phyloP scores from a whole-genome alignment of 2,329 filamentous ascomycete genomes.

The Scleromitrula shiraiana region DNA sequence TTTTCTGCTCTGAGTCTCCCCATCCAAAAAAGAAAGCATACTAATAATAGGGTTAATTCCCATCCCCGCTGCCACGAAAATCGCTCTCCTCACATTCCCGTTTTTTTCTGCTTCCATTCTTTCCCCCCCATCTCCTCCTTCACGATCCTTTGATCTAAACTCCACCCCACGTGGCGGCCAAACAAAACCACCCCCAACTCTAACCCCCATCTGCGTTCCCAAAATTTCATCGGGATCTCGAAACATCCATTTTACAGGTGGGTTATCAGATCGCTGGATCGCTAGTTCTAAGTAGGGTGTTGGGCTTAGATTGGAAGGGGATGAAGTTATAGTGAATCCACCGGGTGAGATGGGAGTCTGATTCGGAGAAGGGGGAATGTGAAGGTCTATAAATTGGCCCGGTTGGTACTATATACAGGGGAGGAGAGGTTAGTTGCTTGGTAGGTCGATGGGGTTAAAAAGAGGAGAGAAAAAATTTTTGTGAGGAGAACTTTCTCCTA shows the following conservation, averaged over 20 bases:
- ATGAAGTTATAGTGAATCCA: not conserved
- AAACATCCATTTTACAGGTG: conserved; percentile 73
- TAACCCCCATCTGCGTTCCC: conserved; percentile 51
- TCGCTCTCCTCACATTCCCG: conserved; percentile 43
- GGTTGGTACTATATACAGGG: not conserved
- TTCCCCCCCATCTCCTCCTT: not conserved
- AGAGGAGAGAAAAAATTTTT: not conserved
- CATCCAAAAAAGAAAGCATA: conserved; percentile 21
- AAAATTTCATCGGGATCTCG: conserved; percentile 46
- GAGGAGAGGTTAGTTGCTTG: not conserved
- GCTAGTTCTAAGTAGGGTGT: not conserved
- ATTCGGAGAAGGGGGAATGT: not conserved
- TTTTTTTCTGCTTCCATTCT: not conserved
- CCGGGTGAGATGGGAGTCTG: too few species aligned
- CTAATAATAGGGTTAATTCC: conserved; percentile 30
- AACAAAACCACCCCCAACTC: conserved; percentile 73
- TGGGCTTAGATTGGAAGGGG: not conserved
- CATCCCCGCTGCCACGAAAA: conserved; percentile 50
- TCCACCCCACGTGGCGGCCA: conserved; percentile 54
- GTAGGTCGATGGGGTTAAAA: not conserved
- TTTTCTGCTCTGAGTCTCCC: not conserved
- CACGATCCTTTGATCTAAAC: not conserved
- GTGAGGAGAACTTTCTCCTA: too few species aligned
- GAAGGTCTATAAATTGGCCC: not conserved
- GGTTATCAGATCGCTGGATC: conserved; percentile 40